phyloP scores from a whole-genome alignment of 495 filamentous ascomycete genomes.

The Cladorrhinum samala region DNA sequence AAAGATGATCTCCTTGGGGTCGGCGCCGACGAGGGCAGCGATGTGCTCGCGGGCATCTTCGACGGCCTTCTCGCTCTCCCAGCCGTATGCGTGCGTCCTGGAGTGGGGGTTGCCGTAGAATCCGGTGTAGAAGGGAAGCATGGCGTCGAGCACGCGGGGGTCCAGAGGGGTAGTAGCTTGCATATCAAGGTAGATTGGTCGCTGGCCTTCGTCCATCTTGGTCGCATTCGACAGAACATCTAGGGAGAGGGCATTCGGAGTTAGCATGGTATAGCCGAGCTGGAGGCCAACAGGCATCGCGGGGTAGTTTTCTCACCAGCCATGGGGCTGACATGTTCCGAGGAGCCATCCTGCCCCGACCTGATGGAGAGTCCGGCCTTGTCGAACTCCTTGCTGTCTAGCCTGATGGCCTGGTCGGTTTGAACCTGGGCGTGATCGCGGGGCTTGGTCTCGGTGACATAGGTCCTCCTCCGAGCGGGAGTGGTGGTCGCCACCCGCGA shows the following conservation, averaged over 20 bases:
- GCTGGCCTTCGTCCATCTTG: constrained; percentile 86
- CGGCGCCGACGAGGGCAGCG: constrained; percentile 82
- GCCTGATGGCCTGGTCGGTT: constrained; percentile 71
- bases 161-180: constrained; percentile 97
- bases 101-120: constrained; percentile 97
- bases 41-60: constrained; percentile 80
- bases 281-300: background rate
- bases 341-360: constrained; percentile 44
- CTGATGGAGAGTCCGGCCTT: constrained; percentile 58
- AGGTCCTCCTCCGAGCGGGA: constrained; percentile 45
- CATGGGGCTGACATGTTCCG: constrained; percentile 65
- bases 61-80: constrained; percentile 93
- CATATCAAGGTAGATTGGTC: constrained; percentile 97
- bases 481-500: constrained; percentile 34
- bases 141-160: constrained; percentile 89
- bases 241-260: constrained; percentile 15
- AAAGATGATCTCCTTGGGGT: constrained; percentile 97
- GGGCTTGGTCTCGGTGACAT: constrained; percentile 75
- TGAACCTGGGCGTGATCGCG: constrained; percentile 74
- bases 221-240: constrained; percentile 87
- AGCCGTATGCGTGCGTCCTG: constrained; percentile 95
- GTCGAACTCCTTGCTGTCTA: constrained; percentile 77
- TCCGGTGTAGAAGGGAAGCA: constrained; percentile 90
- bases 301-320: constrained; percentile 48
- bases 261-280: constrained; percentile 9